Evolutionary conservation across 1,139 yeast genomes (phyloP).

Genomic region (Kurtzmaniella natalensis): DNA sequence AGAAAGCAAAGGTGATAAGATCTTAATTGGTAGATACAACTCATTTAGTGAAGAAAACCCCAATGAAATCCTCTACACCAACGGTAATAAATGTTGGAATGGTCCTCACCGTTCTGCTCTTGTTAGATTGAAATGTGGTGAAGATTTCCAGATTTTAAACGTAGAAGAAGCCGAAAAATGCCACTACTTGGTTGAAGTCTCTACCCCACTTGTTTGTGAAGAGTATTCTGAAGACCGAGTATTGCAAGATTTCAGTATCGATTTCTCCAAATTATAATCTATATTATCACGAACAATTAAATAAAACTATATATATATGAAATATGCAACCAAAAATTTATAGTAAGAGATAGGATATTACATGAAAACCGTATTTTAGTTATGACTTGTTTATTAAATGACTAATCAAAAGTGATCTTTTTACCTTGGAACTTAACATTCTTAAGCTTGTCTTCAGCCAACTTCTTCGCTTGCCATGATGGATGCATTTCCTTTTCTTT

Average conservation of each 20-base stretch:
- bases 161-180: conserved; percentile 92
- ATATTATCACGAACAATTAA: conserved; percentile 5
- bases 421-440: conserved; percentile 76
- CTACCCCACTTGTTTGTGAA: conserved; percentile 69
- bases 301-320: not conserved
- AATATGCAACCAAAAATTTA: conserved; percentile 1
- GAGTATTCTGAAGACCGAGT: conserved; percentile 29
- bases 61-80: conserved; percentile 39
- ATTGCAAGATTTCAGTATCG: conserved; percentile 21
- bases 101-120: conserved; percentile 80
- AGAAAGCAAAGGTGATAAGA: conserved; percentile 41
- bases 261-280: too few relatives aligned
- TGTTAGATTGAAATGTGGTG: conserved; percentile 67
- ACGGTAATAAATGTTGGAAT: conserved; percentile 93
- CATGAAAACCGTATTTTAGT: not conserved
- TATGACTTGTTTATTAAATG: too few relatives aligned
- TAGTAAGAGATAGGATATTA: not conserved
- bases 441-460: conserved; percentile 62
- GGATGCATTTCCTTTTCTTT: conserved; percentile 59
- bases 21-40: conserved; percentile 53
- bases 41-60: conserved; percentile 26
- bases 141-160: conserved; percentile 45
- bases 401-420: conserved; percentile 64
- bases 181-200: conserved; percentile 59
- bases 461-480: conserved; percentile 88